A percentile compares a stretch with the other conserved stretches of the same genome.
Evolutionary conservation across 2,329 filamentous ascomycete genomes (phyloP).

Genomic region (Aspergillus awamori): DNA sequence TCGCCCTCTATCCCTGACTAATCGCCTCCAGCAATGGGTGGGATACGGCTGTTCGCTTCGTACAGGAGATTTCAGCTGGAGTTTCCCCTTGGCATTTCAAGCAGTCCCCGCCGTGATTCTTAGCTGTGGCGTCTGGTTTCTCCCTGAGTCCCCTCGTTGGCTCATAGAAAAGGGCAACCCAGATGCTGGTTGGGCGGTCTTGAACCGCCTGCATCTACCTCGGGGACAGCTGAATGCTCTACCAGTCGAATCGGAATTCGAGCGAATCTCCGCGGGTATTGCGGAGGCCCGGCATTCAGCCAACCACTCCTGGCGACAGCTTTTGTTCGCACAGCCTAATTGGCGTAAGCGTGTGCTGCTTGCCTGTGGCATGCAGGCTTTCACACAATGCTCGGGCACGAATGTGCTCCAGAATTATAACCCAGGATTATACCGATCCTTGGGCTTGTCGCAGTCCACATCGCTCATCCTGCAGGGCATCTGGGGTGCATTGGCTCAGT

Average conservation of each 20-base stretch:
- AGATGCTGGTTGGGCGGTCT: constrained; percentile 37
- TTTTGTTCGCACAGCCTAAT: constrained; percentile 47
- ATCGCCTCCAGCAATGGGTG: constrained; percentile 48
- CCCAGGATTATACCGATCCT: constrained; percentile 47
- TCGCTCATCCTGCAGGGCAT: constrained; percentile 57
- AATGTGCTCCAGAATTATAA: constrained; percentile 53
- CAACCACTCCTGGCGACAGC: constrained; percentile 43
- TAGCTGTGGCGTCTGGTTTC: constrained; percentile 34
- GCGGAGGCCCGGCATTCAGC: constrained; percentile 39
- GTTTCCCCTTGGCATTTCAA: constrained; percentile 40
- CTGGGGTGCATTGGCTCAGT: constrained; percentile 52
- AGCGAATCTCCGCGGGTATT: constrained; percentile 46
- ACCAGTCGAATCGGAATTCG: constrained; percentile 46
- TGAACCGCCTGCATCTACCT: constrained; percentile 32
- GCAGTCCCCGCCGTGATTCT: constrained; percentile 47
- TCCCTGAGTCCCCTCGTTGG: constrained; percentile 42
- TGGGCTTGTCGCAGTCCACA: constrained; percentile 49
- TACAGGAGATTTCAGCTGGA: constrained; percentile 36
- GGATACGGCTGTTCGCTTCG: constrained; percentile 51
- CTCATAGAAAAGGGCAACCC: constrained; percentile 40
- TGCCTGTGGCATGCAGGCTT: constrained; percentile 53
- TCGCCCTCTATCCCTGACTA: constrained; percentile 1
- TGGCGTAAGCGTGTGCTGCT: constrained; percentile 53
- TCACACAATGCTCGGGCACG: constrained; percentile 53
- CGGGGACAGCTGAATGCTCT: constrained; percentile 30